Evolutionary conservation across 768 basidiomycete species (phyloP).

Genomic region (Podaxis pistillaris): DNA sequence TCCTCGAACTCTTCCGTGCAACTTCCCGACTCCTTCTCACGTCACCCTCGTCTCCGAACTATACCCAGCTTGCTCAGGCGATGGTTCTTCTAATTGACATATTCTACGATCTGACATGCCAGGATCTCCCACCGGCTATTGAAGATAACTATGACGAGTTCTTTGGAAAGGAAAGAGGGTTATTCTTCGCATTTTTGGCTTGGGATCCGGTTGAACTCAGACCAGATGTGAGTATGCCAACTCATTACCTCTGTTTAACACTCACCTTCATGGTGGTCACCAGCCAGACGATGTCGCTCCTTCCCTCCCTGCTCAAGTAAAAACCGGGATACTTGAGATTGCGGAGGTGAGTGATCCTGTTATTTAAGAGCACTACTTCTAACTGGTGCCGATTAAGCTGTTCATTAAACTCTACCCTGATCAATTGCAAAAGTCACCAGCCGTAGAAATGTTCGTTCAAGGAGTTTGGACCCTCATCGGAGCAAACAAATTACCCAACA

Average conservation of each 20-base stretch:
- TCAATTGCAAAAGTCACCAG: constrained; percentile 58
- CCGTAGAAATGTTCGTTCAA: constrained; percentile 75
- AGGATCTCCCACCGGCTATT: constrained; percentile 92
- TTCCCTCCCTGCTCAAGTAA: constrained; percentile 85
- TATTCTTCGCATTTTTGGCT: constrained; percentile 76
- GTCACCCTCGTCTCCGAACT: constrained; percentile 36
- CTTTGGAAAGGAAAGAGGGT: constrained; percentile 66
- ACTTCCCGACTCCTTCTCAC: constrained; percentile 54
- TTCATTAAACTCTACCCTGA: constrained; percentile 85
- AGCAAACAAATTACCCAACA: constrained; percentile 61
- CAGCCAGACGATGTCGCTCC: constrained; percentile 81
- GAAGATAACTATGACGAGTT: constrained; percentile 87
- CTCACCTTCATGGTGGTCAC: constrained; percentile 14
- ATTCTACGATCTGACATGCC: constrained; percentile 92
- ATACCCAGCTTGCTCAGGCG: constrained; percentile 61
- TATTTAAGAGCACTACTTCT: neutral
- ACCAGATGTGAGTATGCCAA: constrained; percentile 57
- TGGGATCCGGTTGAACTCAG: constrained; percentile 74
- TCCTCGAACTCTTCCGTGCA: constrained; percentile 78
- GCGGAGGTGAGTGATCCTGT: constrained; percentile 59
- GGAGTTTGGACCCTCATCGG: constrained; percentile 90
- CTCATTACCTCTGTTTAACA: neutral
- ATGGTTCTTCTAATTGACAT: constrained; percentile 82
- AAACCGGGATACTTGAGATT: constrained; percentile 88
- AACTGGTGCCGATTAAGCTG: constrained; percentile 40